These are phyloP conservation scores for Rhynchosporium secalis DNA, from an alignment of 2,329 filamentous ascomycete genomes.

Conservation along the genomic window DNA sequence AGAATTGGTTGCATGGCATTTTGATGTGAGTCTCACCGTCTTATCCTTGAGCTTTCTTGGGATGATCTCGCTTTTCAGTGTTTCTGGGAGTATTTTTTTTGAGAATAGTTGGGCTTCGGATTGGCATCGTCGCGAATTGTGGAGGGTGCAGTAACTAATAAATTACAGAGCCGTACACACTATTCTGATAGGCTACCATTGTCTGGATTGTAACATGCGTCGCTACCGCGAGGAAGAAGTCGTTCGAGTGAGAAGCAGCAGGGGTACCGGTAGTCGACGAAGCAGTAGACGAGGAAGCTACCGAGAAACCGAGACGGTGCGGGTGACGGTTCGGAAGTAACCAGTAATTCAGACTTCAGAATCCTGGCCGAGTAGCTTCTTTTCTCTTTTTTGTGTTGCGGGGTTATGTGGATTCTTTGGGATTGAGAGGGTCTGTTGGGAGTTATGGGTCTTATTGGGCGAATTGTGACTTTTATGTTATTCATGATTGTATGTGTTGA, in stretches of 20 bases:
- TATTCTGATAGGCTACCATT: slow-evolving; percentile 6
- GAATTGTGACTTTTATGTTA: neutral
- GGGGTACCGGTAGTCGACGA: neutral
- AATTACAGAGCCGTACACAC: neutral
- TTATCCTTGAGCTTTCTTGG: neutral
- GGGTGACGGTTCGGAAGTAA: slow-evolving; percentile 7
- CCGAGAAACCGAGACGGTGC: slow-evolving; percentile 13
- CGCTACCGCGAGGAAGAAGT: slow-evolving; percentile 5
- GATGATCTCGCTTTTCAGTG: neutral
- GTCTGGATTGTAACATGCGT: slow-evolving; percentile 13
- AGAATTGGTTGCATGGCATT: slow-evolving; percentile 15
- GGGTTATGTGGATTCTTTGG: neutral
- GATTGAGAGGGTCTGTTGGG: neutral
- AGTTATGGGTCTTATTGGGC: neutral
- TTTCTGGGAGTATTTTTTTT: too few relatives aligned
- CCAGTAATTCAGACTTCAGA: neutral
- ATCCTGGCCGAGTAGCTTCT: neutral
- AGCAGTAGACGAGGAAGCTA: slow-evolving; percentile 10
- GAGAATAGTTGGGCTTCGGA: too few relatives aligned
- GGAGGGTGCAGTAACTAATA: neutral
- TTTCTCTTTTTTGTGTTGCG: neutral
- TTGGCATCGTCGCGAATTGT: neutral
- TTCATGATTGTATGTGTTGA: too few relatives aligned
- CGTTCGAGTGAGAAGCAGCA: slow-evolving; percentile 1
- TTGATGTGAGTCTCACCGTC: slow-evolving; percentile 4